A percentile compares a stretch with the other conserved stretches of the same genome.
phyloP scores from a whole-genome alignment of 257 asterid species.

The Henckelia pumila region DNA sequence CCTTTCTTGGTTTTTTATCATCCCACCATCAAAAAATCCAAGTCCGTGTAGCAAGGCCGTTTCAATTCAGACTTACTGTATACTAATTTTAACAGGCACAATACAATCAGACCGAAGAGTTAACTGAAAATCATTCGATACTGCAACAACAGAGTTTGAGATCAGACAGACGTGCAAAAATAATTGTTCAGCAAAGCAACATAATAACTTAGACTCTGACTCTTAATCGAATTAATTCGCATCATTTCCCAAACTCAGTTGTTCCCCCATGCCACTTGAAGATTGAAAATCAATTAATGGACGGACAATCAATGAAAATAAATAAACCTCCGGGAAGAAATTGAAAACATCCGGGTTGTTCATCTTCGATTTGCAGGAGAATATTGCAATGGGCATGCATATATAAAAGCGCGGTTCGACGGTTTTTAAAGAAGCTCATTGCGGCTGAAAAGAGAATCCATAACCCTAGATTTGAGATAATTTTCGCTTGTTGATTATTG shows the following conservation, averaged over 20 bases:
- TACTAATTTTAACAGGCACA: not conserved
- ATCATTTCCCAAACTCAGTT: not conserved
- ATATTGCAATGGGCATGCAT: not conserved
- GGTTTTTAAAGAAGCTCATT: too few species aligned
- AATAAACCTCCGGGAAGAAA: not conserved
- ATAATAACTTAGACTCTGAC: not conserved
- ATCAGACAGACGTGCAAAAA: constrained; percentile 2
- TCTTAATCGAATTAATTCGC: not conserved
- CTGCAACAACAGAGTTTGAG: not conserved
- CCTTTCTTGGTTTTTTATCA: too few species aligned
- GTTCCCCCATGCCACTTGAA: not conserved
- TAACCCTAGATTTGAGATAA: not conserved
- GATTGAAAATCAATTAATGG: too few species aligned
- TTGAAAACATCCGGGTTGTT: not conserved
- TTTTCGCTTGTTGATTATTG: not conserved
- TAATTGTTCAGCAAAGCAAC: not conserved
- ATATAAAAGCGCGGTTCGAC: not conserved
- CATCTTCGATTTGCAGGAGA: not conserved
- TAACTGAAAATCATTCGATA: not conserved
- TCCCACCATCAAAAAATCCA: too few species aligned
- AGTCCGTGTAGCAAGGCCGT: too few species aligned
- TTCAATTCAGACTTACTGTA: too few species aligned
- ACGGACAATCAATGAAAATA: not conserved
- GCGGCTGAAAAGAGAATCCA: not conserved
- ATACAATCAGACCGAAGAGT: not conserved